Base-by-base conservation (phyloP, 1,139 yeast species). In the Candida dubliniensis region DNA sequence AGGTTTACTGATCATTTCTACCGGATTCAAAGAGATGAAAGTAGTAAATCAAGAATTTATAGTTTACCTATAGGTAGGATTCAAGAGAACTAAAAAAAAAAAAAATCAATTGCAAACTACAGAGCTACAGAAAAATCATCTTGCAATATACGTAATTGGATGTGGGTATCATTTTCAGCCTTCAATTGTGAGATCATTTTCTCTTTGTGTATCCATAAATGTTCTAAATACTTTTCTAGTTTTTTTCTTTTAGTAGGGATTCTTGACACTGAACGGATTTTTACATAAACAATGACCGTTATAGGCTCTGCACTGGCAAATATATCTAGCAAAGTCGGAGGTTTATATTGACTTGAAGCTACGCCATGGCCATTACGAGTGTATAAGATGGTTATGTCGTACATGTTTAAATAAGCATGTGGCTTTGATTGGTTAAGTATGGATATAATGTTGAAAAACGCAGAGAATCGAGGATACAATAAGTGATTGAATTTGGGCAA, bases 1-100 rank as follows among this genome's bases (percentile, higher is more conserved):
- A 79, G 81, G 44, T 90, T 87, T 60, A 84, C 96, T n/a, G 96
- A 89, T 61, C 90, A 86, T 58, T 95, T 87, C 63, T 93, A 84
- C 64, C 76, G 87, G 50, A 84, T 93, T 14, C 79, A 79, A 51
- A 75, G 99, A 59, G 90, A 90, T 62, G 88, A 84, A 48, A 77
- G 85, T 43, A 93, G 89, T 56, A 81, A 82, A 51, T 87, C 96
- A 1, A 79, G 82, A 47, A 91, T 93, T 33, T 65, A 66, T 46
- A 67, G 75, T 43, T 59, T 71, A 46, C 77, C 78, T 2, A 72
- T 74, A 24, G 64, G 64, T 44, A 64, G 63, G 43, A 69, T 73
- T 46, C 74, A 66, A 43, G 69, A 66, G 36, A 60, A 55, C 38
- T 63, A 54, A 44, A 15, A 12, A 18, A 30, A 7, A 25, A 12